Conservation (phyloP, 2,329 filamentous ascomycete species). For the Apiospora pterosperma region DNA sequence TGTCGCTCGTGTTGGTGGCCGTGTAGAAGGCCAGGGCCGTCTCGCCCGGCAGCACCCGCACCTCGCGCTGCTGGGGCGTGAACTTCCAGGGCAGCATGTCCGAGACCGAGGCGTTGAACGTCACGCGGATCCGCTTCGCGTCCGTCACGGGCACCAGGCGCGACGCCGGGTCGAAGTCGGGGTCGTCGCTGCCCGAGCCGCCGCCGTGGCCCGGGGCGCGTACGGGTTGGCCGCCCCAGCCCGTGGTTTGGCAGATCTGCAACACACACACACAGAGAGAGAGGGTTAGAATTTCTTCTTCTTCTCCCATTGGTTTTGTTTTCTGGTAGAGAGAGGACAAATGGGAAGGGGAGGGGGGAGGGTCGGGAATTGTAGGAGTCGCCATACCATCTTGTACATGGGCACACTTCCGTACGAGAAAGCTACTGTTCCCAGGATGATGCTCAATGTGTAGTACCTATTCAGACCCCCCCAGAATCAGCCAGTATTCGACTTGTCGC, state of each 20-base stretch:
- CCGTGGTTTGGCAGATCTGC: constrained; percentile 78
- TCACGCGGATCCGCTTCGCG: constrained; percentile 85
- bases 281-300: neutral
- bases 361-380: neutral
- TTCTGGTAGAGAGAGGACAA: neutral
- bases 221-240: constrained; percentile 91
- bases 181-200: constrained; percentile 42
- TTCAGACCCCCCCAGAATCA: neutral
- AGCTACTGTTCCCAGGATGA: constrained; percentile 76
- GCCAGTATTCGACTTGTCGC: neutral
- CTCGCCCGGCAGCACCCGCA: constrained; percentile 90
- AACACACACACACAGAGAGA: neutral
- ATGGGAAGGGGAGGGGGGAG: no score
- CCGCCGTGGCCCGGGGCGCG: constrained; percentile 68
- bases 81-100: constrained; percentile 98
- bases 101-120: constrained; percentile 92
- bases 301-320: neutral
- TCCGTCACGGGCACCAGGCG: constrained; percentile 78
- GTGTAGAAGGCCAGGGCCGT: constrained; percentile 97
- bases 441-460: constrained; percentile 72
- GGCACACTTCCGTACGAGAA: constrained; percentile 82
- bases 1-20: constrained; percentile 83
- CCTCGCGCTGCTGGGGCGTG: constrained; percentile 91
- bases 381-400: constrained; percentile 78
- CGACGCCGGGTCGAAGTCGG: constrained; percentile 58